These are phyloP conservation scores for Neurospora tetraspora DNA, from an alignment of 495 filamentous ascomycete genomes.

Conservation along the genomic window DNA sequence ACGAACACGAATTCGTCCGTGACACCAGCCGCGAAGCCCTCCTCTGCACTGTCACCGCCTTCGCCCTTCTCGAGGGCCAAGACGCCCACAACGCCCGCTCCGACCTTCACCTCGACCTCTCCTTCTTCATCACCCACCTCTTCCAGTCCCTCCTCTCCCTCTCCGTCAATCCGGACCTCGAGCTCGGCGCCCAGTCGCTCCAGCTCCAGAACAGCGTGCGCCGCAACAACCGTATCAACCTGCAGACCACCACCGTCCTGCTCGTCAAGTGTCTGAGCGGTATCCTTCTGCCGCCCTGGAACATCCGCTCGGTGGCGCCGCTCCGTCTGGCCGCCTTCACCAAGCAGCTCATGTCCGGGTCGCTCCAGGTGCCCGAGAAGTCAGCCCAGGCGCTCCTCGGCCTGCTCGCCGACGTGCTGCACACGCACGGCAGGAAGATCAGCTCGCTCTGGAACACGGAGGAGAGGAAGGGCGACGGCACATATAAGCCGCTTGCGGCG, in stretches of 20 bases:
- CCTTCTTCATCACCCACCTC: constrained; percentile 88
- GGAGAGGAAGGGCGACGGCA: constrained; percentile 70
- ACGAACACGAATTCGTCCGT: constrained; percentile 35
- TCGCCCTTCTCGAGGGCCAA: constrained; percentile 85
- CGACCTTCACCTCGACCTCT: constrained; percentile 74
- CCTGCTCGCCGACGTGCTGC: constrained; percentile 62
- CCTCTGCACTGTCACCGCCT: constrained; percentile 92
- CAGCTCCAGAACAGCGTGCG: constrained; percentile 47
- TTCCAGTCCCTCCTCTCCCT: constrained; percentile 73
- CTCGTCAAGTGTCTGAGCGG: constrained; percentile 75
- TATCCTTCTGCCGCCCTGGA: constrained; percentile 58
- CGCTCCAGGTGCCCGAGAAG: constrained; percentile 84
- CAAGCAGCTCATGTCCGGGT: constrained; percentile 77
- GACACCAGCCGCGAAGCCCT: constrained; percentile 76
- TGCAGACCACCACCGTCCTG: constrained; percentile 84
- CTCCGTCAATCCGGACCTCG: constrained; percentile 73
- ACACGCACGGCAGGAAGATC: constrained; percentile 37
- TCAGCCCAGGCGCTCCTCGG: constrained; percentile 66
- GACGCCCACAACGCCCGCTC: constrained; percentile 56
- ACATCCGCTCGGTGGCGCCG: constrained; percentile 54
- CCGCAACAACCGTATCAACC: constrained; percentile 51
- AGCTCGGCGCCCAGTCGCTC: constrained; percentile 69
- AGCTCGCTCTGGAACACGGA: constrained; percentile 43
- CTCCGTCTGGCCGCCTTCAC: constrained; percentile 78
- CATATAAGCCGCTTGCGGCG: constrained; percentile 41